Evolutionary conservation across 108 stramenopile species (phyloP).

Genomic region (Nitzschia sp.): DNA sequence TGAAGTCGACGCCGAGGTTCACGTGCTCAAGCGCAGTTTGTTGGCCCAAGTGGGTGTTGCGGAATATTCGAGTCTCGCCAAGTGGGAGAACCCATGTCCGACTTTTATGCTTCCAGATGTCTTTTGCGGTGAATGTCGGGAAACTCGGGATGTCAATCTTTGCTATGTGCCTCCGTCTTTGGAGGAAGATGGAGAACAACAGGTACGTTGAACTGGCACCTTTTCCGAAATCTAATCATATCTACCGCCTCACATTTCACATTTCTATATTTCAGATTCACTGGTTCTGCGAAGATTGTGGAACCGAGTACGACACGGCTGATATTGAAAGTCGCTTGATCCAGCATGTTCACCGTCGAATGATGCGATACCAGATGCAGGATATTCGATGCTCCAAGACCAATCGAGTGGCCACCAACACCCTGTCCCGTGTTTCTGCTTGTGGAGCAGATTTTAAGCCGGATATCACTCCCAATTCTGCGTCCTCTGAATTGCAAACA

Average conservation of each 20-base stretch:
- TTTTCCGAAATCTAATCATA: no score
- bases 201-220: conserved; percentile 27
- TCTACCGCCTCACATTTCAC: no score
- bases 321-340: conserved; percentile 86
- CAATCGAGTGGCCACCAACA: conserved; percentile 56
- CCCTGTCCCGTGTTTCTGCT: conserved; percentile 59
- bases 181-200: conserved; percentile 45
- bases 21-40: conserved; percentile 79
- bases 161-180: conserved; percentile 67
- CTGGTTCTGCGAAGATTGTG: conserved; percentile 92
- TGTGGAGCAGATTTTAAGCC: conserved; percentile 68
- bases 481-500: conserved; percentile 47
- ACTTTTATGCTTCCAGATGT: conserved; percentile 91
- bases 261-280: conserved; percentile 42
- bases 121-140: conserved; percentile 92
- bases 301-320: conserved; percentile 72
- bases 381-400: conserved; percentile 92
- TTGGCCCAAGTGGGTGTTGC: conserved; percentile 92
- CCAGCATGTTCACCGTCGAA: conserved; percentile 65
- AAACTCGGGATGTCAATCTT: conserved; percentile 91
- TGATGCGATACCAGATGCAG: conserved; percentile 89
- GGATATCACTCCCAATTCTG: conserved; percentile 66
- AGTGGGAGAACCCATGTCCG: conserved; percentile 88
- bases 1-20: conserved; percentile 78
- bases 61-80: conserved; percentile 88